Base-by-base conservation (phyloP, 768 basidiomycete species). In the Amanita muscaria region DNA sequence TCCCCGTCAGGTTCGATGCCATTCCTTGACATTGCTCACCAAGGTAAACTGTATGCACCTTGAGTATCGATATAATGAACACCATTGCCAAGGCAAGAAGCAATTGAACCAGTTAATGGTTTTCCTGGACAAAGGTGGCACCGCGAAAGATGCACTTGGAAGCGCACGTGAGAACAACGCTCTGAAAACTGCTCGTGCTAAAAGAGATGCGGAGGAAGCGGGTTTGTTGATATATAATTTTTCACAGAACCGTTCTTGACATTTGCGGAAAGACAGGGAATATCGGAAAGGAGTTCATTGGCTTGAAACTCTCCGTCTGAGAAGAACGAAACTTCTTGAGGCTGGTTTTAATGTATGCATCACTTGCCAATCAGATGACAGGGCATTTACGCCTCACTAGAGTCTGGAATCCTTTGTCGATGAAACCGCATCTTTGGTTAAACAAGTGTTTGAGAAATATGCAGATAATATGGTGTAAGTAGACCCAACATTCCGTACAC, bases 161-260 rank as follows among this genome's bases (percentile, higher is more conserved):
- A 72, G 73, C n/a, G 24, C 25, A 10, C 72, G 79, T 25, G 76
- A 82, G 55, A 83, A 72, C 47, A 70, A 69, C 42, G 82, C 89
- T 1, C 65, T 92, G 48, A 77, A 82, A 41, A 74, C 79, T 19
- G 86, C 89, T 14, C 80, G 84, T 31, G 79, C 85, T 18, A 93
- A 91, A 64, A 72, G 92, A 39, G 91, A 96, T 52, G 82, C 85
- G 4, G 91, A 94, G 27, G 91, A 94, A 60, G 90, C 91, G 47
- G 87, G 89, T 85, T 39, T 10, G 44, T 46, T 16, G 23, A 47
- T 50, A 72, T 44, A 18, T 7, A 52, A 36, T 14, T 22, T 27
- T 14, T 40, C 33, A 22, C 16, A 6, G 1, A 9, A 22, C 39
- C 11, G 4, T 31, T 18, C 31, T 5, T 21, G 19, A 36, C 11